Conservation (phyloP, 345 rosid genomes). For the Zanthoxylum bungeanum region DNA sequence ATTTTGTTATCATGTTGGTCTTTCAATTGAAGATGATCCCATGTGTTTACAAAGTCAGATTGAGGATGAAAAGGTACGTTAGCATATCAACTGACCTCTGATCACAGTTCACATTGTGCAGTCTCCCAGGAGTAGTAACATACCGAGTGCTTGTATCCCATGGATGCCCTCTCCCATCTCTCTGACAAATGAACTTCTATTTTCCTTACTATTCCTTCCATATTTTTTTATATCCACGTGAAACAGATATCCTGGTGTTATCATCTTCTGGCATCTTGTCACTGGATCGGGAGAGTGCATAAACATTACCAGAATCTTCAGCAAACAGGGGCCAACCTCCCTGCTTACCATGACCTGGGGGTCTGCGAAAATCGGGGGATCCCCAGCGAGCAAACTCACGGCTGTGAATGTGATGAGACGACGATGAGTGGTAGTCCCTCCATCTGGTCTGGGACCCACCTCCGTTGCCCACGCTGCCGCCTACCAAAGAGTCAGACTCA, state of each 20-base stretch:
- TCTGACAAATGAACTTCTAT: conserved; percentile 58
- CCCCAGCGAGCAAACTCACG: conserved; percentile 64
- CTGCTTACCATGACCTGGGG: conserved; percentile 89
- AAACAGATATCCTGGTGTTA: conserved; percentile 40
- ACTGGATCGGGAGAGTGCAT: conserved; percentile 45
- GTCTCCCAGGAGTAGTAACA: conserved; percentile 48
- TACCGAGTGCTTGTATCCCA: conserved; percentile 72
- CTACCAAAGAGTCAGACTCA: conserved; percentile 51
- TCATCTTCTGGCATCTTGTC: conserved; percentile 65
- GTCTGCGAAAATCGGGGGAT: conserved; percentile 70
- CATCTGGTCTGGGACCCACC: conserved; percentile 56
- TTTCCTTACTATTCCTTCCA: conserved; percentile 59
- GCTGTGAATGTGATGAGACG: conserved; percentile 49
- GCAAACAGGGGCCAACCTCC: conserved; percentile 67
- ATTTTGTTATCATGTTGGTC: conserved; percentile 48
- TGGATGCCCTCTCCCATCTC: conserved; percentile 67
- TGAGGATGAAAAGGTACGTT: conserved; percentile 36
- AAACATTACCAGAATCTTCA: conserved; percentile 68
- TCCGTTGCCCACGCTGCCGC: background rate
- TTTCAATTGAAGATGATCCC: conserved; percentile 52
- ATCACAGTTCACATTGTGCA: conserved; percentile 45
- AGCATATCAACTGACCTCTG: conserved; percentile 57
- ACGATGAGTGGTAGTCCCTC: conserved; percentile 75
- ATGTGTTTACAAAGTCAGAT: conserved; percentile 42
- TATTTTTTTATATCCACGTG: conserved; percentile 70